These are phyloP conservation scores for Phlebiopsis flavidoalba DNA, from an alignment of 768 basidiomycete species.

Conservation along the genomic window DNA sequence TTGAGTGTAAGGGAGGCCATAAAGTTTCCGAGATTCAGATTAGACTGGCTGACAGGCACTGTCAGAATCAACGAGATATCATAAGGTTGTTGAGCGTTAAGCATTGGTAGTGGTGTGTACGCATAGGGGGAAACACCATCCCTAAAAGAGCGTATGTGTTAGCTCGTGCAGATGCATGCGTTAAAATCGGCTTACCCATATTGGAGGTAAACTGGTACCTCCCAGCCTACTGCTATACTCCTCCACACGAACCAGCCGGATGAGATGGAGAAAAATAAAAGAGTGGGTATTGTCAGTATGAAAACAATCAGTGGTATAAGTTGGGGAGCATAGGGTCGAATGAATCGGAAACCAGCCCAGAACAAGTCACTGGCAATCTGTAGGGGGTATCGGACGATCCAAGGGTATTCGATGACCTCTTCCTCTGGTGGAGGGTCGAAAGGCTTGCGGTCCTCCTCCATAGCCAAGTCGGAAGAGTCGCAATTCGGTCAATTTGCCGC, in stretches of 20 bases:
- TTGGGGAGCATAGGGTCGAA: slow-evolving; percentile 54
- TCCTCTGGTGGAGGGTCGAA: not conserved
- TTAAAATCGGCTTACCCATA: slow-evolving; percentile 53
- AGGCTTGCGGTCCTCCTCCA: not conserved
- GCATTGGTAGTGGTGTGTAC: slow-evolving; percentile 40
- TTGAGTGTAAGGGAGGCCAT: slow-evolving; percentile 66
- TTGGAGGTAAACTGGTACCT: slow-evolving; percentile 63
- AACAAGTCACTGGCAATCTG: slow-evolving; percentile 19
- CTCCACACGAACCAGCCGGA: slow-evolving; percentile 77
- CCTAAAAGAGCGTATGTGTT: slow-evolving; percentile 30
- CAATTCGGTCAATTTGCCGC: not conserved
- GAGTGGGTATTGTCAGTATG: slow-evolving; percentile 54
- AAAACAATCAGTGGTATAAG: slow-evolving; percentile 64
- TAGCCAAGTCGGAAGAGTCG: not conserved
- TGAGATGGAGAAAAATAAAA: slow-evolving; percentile 53
- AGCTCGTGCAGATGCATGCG: not conserved
- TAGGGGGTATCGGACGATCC: slow-evolving; percentile 14
- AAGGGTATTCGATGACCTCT: not conserved
- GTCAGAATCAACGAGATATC: slow-evolving; percentile 63
- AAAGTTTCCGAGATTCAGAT: slow-evolving; percentile 77
- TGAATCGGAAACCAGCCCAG: slow-evolving; percentile 25
- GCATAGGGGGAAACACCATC: slow-evolving; percentile 66
- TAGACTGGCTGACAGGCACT: slow-evolving; percentile 62
- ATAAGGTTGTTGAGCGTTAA: slow-evolving; percentile 65
- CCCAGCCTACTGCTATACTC: slow-evolving; percentile 67